A percentile compares a stretch with the other conserved stretches of the same genome.
Evolutionary conservation across 2,329 filamentous ascomycete genomes (phyloP).

Genomic region (Cercospora sp.): DNA sequence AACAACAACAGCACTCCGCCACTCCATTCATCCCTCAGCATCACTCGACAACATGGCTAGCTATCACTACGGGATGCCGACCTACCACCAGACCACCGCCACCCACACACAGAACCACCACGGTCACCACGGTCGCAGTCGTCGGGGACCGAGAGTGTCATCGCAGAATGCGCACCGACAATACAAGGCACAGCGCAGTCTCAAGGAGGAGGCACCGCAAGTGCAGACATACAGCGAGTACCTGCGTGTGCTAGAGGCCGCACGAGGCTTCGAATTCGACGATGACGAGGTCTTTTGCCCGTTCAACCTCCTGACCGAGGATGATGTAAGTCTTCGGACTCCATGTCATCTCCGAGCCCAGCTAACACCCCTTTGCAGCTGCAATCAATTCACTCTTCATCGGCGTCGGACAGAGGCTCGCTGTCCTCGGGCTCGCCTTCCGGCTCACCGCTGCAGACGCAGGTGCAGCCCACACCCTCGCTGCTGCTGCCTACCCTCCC

Average conservation of each 20-base stretch:
- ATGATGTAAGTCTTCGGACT: slow-evolving; percentile 64
- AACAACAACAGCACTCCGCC: not conserved
- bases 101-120: slow-evolving; percentile 60
- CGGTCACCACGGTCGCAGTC: slow-evolving; percentile 81
- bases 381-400: slow-evolving; percentile 80
- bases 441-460: slow-evolving; percentile 85
- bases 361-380: slow-evolving; percentile 58
- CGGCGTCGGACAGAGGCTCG: slow-evolving; percentile 87
- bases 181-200: slow-evolving; percentile 72
- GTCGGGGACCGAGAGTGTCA: slow-evolving; percentile 77
- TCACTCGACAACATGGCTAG: slow-evolving; percentile 45
- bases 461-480: slow-evolving; percentile 67
- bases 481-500: slow-evolving; percentile 68
- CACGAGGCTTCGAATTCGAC: slow-evolving; percentile 90
- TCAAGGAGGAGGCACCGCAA: slow-evolving; percentile 85
- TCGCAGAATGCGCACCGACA: slow-evolving; percentile 85
- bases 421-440: slow-evolving; percentile 92
- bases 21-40: slow-evolving; percentile 1
- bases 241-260: slow-evolving; percentile 84
- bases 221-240: slow-evolving; percentile 74
- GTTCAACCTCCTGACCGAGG: slow-evolving; percentile 80
- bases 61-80: slow-evolving; percentile 51
- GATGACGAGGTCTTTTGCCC: slow-evolving; percentile 97
- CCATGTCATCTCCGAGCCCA: slow-evolving; percentile 26
- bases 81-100: slow-evolving; percentile 52